Percentiles rank a stretch among this genome's conserved stretches.
phyloP scores from a whole-genome alignment of 2,329 filamentous ascomycete genomes.

The Trichoderma citrinoviride region DNA sequence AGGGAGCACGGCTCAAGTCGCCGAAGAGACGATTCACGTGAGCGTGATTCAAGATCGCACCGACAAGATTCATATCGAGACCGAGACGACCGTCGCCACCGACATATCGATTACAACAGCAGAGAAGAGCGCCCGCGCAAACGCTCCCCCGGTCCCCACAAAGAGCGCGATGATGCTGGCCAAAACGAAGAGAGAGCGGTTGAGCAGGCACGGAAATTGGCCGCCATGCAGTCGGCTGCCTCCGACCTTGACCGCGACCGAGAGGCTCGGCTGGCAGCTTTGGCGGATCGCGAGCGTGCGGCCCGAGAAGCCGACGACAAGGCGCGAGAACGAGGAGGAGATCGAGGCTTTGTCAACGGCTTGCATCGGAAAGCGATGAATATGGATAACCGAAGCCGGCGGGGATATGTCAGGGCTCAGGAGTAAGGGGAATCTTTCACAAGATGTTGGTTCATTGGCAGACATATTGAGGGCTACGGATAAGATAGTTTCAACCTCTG shows the following conservation, averaged over 20 bases:
- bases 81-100: constrained; percentile 26
- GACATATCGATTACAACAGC: constrained; percentile 29
- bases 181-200: constrained; percentile 42
- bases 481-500: not conserved
- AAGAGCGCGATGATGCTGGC: not conserved
- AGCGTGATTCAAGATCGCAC: constrained; percentile 23
- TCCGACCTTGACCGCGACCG: constrained; percentile 69
- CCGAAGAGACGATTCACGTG: constrained; percentile 25
- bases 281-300: constrained; percentile 63
- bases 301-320: constrained; percentile 66
- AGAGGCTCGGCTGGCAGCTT: constrained; percentile 61
- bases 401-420: constrained; percentile 47
- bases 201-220: constrained; percentile 64
- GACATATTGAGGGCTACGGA: not conserved
- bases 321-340: constrained; percentile 61
- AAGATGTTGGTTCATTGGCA: not conserved
- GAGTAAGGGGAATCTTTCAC: not conserved
- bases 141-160: constrained; percentile 16
- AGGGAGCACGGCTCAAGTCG: constrained; percentile 27
- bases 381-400: constrained; percentile 49
- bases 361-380: constrained; percentile 59
- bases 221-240: constrained; percentile 71
- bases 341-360: constrained; percentile 61
- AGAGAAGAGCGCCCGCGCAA: constrained; percentile 33
- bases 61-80: constrained; percentile 23